Evolutionary conservation across 2,329 filamentous ascomycete genomes (phyloP).

Genomic region (Proliferodiscus dingleyae): DNA sequence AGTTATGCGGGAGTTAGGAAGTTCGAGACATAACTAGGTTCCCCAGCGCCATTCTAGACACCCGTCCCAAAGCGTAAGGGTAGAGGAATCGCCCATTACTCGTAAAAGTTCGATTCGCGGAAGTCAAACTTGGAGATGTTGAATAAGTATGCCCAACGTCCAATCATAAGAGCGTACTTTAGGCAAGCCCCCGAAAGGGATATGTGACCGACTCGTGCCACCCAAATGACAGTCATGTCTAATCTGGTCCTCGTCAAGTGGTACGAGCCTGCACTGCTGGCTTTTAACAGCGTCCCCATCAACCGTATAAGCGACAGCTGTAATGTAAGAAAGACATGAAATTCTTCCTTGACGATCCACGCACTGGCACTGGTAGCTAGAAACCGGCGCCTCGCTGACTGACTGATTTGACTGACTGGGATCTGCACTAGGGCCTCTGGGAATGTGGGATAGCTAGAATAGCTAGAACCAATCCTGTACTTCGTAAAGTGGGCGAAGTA

Average conservation of each 20-base stretch:
- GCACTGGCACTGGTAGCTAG: too few relatives aligned
- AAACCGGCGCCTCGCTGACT: too few relatives aligned
- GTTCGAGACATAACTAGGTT: too few relatives aligned
- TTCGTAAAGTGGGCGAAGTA: too few relatives aligned
- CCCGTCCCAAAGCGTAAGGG: background rate
- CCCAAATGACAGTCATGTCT: background rate
- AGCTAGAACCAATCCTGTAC: too few relatives aligned
- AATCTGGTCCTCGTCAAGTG: too few relatives aligned
- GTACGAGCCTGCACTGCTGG: slow-evolving; percentile 1
- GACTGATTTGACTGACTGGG: too few relatives aligned
- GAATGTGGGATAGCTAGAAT: background rate
- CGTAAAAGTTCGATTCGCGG: background rate
- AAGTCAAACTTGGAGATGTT: background rate
- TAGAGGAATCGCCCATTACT: background rate
- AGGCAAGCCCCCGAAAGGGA: background rate
- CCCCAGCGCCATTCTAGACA: background rate
- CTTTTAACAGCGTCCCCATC: background rate
- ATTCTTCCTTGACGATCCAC: slow-evolving; percentile 7
- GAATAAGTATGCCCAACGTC: background rate
- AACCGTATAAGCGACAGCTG: background rate
- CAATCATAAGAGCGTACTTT: background rate
- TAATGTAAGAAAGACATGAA: slow-evolving; percentile 2
- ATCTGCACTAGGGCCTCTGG: background rate
- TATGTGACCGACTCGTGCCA: background rate
- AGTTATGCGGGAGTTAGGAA: background rate